Evolutionary conservation across 768 basidiomycete species (phyloP).

Genomic region (Phlebiopsis flavidoalba): DNA sequence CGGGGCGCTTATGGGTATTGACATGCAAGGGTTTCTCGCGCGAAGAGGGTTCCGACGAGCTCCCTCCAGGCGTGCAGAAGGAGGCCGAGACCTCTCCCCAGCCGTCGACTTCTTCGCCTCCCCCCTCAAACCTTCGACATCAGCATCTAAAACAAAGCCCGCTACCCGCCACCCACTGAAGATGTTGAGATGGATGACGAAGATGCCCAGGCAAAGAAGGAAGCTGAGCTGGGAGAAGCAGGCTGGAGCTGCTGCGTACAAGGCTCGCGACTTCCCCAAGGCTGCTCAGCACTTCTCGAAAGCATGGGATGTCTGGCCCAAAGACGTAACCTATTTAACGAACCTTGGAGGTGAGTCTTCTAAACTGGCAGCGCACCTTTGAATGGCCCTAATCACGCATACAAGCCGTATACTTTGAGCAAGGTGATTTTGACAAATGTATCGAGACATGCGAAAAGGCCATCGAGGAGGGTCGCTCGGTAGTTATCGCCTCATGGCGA

Average conservation of each 20-base stretch:
- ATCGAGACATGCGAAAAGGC: conserved; percentile 94
- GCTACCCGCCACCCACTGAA: conserved; percentile 35
- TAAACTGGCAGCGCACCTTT: not conserved
- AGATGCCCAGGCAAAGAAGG: conserved; percentile 68
- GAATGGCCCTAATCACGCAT: not conserved
- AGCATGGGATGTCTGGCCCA: conserved; percentile 92
- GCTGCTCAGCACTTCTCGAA: conserved; percentile 74
- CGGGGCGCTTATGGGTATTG: conserved; percentile 89
- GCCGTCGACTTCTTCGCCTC: conserved; percentile 22
- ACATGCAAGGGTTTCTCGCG: conserved; percentile 81
- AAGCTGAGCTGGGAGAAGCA: conserved; percentile 79
- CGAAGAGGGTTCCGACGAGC: conserved; percentile 78
- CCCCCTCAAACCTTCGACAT: conserved; percentile 32
- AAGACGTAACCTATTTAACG: conserved; percentile 91
- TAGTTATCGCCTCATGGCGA: conserved; percentile 26
- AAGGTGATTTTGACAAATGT: conserved; percentile 85
- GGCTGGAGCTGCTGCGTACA: conserved; percentile 77
- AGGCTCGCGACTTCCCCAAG: conserved; percentile 74
- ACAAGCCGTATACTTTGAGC: conserved; percentile 87
- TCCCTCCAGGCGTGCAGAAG: conserved; percentile 53
- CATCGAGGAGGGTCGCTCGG: conserved; percentile 88
- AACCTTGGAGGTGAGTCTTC: conserved; percentile 66
- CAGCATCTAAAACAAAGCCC: conserved; percentile 39
- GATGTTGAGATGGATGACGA: conserved; percentile 69
- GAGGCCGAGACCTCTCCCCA: conserved; percentile 22